Conservation (phyloP, 768 basidiomycete species). For the Imleria badia region DNA sequence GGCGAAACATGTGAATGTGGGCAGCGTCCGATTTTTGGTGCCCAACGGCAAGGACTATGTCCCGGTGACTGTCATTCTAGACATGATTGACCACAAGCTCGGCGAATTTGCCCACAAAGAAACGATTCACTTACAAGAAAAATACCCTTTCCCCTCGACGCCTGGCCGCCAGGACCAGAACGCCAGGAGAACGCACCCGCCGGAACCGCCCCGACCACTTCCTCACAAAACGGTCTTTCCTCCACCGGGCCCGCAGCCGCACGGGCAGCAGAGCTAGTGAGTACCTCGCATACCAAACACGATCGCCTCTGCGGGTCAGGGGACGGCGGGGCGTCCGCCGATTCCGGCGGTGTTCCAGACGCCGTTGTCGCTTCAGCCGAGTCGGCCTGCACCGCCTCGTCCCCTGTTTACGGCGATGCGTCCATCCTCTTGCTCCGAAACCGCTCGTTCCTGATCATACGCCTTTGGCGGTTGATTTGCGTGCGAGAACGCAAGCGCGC, state of each 20-base stretch:
- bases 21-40: constrained; percentile 83
- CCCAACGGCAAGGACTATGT: constrained; percentile 93
- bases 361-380: constrained; percentile 48
- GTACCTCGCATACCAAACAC: constrained; percentile 45
- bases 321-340: constrained; percentile 24
- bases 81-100: constrained; percentile 98
- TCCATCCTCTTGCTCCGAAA: constrained; percentile 49
- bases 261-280: constrained; percentile 63
- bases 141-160: constrained; percentile 37
- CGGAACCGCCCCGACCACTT: constrained; percentile 27
- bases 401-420: constrained; percentile 60
- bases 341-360: constrained; percentile 27
- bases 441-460: constrained; percentile 46
- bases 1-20: background rate
- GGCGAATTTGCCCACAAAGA: constrained; percentile 93
- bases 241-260: constrained; percentile 50
- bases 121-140: constrained; percentile 77
- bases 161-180: constrained; percentile 36
- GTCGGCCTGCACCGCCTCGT: constrained; percentile 67
- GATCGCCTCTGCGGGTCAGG: constrained; percentile 36
- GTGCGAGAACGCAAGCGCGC: constrained; percentile 60
- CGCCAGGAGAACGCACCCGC: constrained; percentile 50
- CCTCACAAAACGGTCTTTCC: constrained; percentile 37
- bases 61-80: constrained; percentile 85
- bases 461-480: constrained; percentile 64